Evolutionary conservation across 2,329 filamentous ascomycete genomes (phyloP), one percentile per base, ranked within the genome.

Genomic region (Aspergillus persii): DNA sequence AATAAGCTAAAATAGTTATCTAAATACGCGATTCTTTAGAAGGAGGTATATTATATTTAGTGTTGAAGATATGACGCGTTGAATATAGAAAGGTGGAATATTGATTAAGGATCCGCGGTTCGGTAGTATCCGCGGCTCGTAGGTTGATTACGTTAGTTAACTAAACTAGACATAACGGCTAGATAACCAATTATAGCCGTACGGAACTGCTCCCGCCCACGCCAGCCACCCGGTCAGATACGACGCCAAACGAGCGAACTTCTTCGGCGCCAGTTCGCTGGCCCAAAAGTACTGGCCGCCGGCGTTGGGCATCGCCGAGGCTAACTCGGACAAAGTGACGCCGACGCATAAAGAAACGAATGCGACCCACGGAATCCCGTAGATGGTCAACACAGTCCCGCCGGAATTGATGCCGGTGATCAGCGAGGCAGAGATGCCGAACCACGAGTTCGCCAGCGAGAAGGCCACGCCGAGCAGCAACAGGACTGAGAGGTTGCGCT

Each of bases 251-350:
- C 76, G 76, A 1, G 78, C 75, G 59, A 76, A 81, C 55, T 69
- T 75, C 58, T 69, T 76, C 1, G 80, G 79, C 0, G 79, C 78
- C 62, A 83, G 65, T 59, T 81, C 77, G 53, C 76, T 78, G 4
- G 80, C 78, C 80, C 80, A 82, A 61, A 81, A 82, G 64, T 82
- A 83, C 66, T 82, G 79, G 0, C 81, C 81, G 11, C 80, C 81
- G 7, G 80, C 77, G 68, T 82, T 82, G 1, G 80, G 81, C 65
- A 81, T 69, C 9, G 80, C 77, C 50, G 76, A 80, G 1, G 79
- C 79, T 41, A 83, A 62, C 63, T 83, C 80, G 8, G 76, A 79
- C 41, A 82, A 67, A 8, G 75, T 76, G 50, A 79, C 73, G 8
- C 74, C 80, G 8, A 82, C 79, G 52, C 77, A 80, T 0, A 73